Evolutionary conservation across 2,329 filamentous ascomycete species (phyloP), one percentile per base, ranked within the genome.

Genomic region (Sclerotinia borealis): DNA sequence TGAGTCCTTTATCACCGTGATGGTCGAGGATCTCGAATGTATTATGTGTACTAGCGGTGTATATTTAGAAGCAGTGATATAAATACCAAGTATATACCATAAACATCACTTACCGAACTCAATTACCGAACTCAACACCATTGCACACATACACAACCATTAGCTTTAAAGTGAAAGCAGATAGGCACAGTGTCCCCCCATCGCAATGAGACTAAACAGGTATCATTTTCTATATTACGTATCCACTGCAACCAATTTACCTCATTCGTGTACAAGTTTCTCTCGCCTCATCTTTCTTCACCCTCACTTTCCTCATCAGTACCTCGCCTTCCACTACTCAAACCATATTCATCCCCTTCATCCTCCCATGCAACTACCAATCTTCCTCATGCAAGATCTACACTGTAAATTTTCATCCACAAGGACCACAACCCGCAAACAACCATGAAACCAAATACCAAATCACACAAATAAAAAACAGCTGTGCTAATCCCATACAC

Each of bases 141-240:
- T 15, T 2, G 17, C 3, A 9, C 6, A 54, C 17, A 52, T 8
- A 19, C 19, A 36, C 19, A 54, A 25, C 7, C n/a, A 19, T 22
- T 34, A 8, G 17, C 9, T 4, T 27, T 4, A 19, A 8, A 3
- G 29, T n/a, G 25, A 29, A 58, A 54, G 8, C 15, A 58, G 54
- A 45, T 10, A 58, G 54, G 36, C 13, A 31, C 54, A 13, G 29
- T 58, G n/a, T 13, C 31, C 31, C 39, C n/a, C n/a, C 22, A 27
- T 11, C 11, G 39, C n/a, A 25, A 31, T 34, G 19, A 41, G 29
- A 58, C 8, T 17, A 43, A 27, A 15, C 27, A 61, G 49, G 49
- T 47, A 61, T 61, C 37, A 54, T 55, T 55, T 49, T 61, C 36
- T 61, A 61, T 55, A 61, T 61, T 58, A 58, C n/a, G 39, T 45